Conservation (phyloP, 208 protist genomes). For the Trypanosoma avium region DNA sequence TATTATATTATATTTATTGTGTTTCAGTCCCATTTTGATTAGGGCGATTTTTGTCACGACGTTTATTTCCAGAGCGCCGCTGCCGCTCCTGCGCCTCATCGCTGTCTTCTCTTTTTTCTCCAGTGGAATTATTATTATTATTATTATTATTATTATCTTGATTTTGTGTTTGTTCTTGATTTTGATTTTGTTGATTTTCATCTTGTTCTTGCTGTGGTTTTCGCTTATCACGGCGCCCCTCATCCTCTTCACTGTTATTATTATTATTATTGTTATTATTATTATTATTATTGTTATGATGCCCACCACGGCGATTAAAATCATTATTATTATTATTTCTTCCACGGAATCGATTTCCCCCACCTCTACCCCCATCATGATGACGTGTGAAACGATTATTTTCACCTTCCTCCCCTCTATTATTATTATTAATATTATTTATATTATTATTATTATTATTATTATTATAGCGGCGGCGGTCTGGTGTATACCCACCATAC, state of each 20-base stretch:
- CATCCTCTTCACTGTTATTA: too few relatives aligned
- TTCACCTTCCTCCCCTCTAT: too few relatives aligned
- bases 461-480: slow-evolving; percentile 20
- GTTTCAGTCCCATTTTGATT: neutral
- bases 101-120: neutral
- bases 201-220: too few relatives aligned
- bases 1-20: neutral
- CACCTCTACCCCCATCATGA: slow-evolving; percentile 13
- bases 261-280: slow-evolving; percentile 6
- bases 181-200: neutral
- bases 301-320: neutral
- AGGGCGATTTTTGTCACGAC: slow-evolving; percentile 17
- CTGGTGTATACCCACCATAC: neutral
- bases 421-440: too few relatives aligned
- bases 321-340: slow-evolving; percentile 2
- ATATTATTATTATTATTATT: too few relatives aligned
- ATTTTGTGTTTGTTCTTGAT: neutral
- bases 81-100: neutral
- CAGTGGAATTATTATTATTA: neutral
- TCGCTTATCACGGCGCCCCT: too few relatives aligned
- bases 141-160: neutral
- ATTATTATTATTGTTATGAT: neutral
- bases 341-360: slow-evolving; percentile 5
- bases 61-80: neutral
- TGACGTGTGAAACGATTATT: neutral